These are phyloP conservation scores for Phytomonas francai DNA, from an alignment of 208 protist genomes.

Conservation along the genomic window DNA sequence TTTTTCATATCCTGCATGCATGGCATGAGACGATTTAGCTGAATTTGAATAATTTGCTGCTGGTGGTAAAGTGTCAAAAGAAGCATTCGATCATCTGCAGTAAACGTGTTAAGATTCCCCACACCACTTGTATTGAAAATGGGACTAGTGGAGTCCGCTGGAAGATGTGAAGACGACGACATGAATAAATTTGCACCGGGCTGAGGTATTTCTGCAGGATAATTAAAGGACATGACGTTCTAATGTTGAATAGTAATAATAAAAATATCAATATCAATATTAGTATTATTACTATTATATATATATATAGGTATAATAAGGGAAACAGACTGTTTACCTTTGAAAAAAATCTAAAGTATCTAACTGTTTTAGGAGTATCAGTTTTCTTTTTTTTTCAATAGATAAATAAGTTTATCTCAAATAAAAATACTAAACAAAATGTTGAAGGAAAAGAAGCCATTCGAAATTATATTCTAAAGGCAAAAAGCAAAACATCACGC, in stretches of 20 bases:
- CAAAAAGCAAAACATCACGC: neutral
- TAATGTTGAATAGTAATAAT: constrained; percentile 8
- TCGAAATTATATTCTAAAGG: neutral
- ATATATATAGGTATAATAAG: neutral
- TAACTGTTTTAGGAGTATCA: neutral
- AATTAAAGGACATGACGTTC: neutral
- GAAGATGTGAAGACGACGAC: constrained; percentile 1
- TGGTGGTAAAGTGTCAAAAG: constrained; percentile 74
- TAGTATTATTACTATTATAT: neutral
- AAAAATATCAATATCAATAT: neutral
- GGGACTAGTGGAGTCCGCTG: neutral
- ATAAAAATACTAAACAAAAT: neutral
- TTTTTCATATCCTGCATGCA: constrained; percentile 62
- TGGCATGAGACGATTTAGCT: constrained; percentile 63
- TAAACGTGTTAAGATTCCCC: constrained; percentile 23
- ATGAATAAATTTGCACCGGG: constrained; percentile 3
- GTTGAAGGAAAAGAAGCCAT: neutral
- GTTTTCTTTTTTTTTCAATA: neutral
- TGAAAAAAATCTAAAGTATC: constrained; percentile 10
- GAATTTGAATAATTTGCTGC: constrained; percentile 74
- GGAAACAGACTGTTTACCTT: neutral
- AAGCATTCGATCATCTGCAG: constrained; percentile 63
- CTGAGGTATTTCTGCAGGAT: neutral
- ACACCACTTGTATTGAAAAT: neutral
- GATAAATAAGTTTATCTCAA: neutral